A percentile compares a stretch with the other conserved stretches of the same genome.
Conservation (phyloP, 2,329 filamentous ascomycete species). For the Calonectria fujianensis region DNA sequence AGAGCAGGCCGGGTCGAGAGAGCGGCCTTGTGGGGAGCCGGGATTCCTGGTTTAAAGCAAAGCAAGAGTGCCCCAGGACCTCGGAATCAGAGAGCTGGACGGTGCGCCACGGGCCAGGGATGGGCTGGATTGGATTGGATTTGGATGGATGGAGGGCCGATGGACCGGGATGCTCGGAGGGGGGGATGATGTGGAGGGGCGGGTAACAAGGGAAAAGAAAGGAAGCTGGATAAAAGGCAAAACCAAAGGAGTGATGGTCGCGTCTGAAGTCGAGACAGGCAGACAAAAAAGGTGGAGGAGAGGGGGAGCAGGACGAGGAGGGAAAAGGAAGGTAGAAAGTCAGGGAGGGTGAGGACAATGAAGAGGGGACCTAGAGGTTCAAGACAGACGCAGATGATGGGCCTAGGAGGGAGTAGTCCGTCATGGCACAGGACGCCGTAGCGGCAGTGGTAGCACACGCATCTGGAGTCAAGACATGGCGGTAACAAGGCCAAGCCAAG, state of each 20-base stretch:
- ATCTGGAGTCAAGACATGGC: constrained; percentile 8
- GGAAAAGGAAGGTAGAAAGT: constrained; percentile 39
- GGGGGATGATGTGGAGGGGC: constrained; percentile 23
- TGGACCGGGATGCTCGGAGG: constrained; percentile 36
- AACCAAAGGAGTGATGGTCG: constrained; percentile 16
- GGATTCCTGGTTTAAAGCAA: constrained; percentile 33
- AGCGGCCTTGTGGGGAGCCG: constrained; percentile 3
- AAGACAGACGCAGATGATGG: constrained; percentile 22
- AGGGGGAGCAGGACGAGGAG: constrained; percentile 33
- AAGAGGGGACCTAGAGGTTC: constrained; percentile 43
- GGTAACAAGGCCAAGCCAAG: not conserved
- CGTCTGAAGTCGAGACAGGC: constrained; percentile 22
- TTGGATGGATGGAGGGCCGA: not conserved
- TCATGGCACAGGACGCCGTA: not conserved
- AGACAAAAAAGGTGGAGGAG: constrained; percentile 34
- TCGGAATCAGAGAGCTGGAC: constrained; percentile 25
- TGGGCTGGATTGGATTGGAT: constrained; percentile 6
- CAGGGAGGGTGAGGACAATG: constrained; percentile 34
- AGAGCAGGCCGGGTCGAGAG: constrained; percentile 2
- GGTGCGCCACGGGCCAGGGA: constrained; percentile 31
- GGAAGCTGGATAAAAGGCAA: constrained; percentile 23
- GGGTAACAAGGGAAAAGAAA: constrained; percentile 30
- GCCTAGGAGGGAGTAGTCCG: constrained; percentile 13
- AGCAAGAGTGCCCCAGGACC: constrained; percentile 22
- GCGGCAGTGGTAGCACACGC: not conserved